Conservation (phyloP, 2,329 filamentous ascomycete genomes). For the Purpureocillium lavendulum region DNA sequence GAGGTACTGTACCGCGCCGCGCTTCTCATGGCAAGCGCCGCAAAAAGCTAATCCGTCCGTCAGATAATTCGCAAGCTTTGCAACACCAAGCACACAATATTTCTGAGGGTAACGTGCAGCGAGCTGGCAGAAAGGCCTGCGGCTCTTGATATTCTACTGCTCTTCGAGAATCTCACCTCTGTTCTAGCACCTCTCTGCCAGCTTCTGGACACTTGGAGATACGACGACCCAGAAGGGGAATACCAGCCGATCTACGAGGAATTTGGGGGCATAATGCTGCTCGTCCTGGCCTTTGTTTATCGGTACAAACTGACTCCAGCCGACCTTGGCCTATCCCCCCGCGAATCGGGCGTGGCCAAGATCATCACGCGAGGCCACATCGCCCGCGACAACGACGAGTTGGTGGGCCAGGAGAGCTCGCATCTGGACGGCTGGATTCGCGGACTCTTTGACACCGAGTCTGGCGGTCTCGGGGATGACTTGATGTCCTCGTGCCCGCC, state of each 20-base stretch:
- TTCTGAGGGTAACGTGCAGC: constrained; percentile 66
- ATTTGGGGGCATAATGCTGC: constrained; percentile 67
- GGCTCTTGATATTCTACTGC: constrained; percentile 64
- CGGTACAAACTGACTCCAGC: constrained; percentile 59
- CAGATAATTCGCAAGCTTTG: constrained; percentile 63
- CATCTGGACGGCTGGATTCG: constrained; percentile 69
- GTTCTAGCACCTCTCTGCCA: constrained; percentile 67
- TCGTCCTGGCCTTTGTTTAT: constrained; percentile 67
- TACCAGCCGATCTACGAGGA: constrained; percentile 83
- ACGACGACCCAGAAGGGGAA: constrained; percentile 76
- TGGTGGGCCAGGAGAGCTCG: constrained; percentile 55
- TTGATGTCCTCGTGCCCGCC: constrained; percentile 75
- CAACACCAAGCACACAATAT: constrained; percentile 67
- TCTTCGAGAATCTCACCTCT: constrained; percentile 64
- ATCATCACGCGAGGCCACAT: constrained; percentile 53
- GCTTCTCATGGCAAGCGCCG: background rate
- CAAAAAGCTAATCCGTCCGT: background rate
- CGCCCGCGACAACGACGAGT: constrained; percentile 46
- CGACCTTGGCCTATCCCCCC: constrained; percentile 53
- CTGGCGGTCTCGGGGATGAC: constrained; percentile 67
- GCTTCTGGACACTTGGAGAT: constrained; percentile 69
- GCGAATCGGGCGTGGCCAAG: constrained; percentile 61
- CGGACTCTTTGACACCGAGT: constrained; percentile 67
- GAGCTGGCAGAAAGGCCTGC: constrained; percentile 65
- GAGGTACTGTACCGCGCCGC: constrained; percentile 40